Evolutionary conservation across 768 basidiomycete species (phyloP), one percentile per base, ranked within the genome.

Genomic region (Ephemerocybe angulata): DNA sequence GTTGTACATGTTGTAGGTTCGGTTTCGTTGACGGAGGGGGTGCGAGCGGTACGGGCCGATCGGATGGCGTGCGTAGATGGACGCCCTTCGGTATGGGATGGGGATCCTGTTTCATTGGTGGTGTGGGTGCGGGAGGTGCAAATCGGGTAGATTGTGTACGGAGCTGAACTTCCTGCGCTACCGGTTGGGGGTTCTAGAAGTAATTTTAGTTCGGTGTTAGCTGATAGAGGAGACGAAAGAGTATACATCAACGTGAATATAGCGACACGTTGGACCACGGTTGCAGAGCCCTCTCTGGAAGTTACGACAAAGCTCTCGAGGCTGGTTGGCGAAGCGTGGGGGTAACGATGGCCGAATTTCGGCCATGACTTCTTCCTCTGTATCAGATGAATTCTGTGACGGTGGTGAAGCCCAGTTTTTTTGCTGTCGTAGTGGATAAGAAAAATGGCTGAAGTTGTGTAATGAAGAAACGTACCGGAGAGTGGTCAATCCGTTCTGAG

Each of bases 301-400:
- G 3, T 37, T 3, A 8, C 31, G 31, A 24, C 48, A 50, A 12
- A n/a, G 3, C 31, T 7, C 29, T 24, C 46, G 11, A 11, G 27
- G 15, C 3, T 17, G 28, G n/a, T n/a, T n/a, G n/a, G n/a, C n/a
- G 15, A 27, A 21, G n/a, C 25, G 46, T 10, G 24, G n/a, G 8
- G 42, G 42, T 19, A 13, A 25, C 8, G 42, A 21, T 7, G 19
- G 6, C 11, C 19, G 42, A 24, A 24, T 4, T 25, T 19, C 19
- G 25, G 19, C 13, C 28, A n/a, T 24, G 4, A 7, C 15, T 2
- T 55, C 54, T 5, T 55, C 55, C 22, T 51, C 50, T 19, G 55
- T 52, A 37, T 56, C 40, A 12, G 50, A 51, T 30, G 55, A 52
- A 22, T 47, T 40, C n/a, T 15, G 41, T 28, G 55, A 47, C n/a